These are phyloP conservation scores for Suillus spraguei DNA, from an alignment of 768 basidiomycete genomes.

Conservation along the genomic window DNA sequence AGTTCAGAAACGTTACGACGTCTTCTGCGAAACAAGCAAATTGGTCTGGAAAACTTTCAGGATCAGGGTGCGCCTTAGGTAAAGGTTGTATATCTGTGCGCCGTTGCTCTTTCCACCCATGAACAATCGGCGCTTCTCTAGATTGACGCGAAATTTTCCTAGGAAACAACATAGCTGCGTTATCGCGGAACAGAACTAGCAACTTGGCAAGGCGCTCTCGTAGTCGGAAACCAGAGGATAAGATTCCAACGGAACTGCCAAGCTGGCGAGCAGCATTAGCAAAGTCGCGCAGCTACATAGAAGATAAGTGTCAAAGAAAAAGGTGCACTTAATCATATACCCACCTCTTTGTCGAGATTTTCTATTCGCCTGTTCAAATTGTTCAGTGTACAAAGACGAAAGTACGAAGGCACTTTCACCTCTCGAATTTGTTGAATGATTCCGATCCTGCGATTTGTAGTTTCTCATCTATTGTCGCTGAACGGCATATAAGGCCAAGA, in stretches of 20 bases:
- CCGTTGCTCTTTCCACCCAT: conserved; percentile 35
- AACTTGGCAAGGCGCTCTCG: conserved; percentile 54
- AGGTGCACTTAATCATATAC: conserved; percentile 6
- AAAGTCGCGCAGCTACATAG: conserved; percentile 48
- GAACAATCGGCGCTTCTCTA: conserved; percentile 39
- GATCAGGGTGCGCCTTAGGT: conserved; percentile 42
- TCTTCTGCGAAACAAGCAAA: conserved; percentile 49
- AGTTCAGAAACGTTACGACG: conserved; percentile 54
- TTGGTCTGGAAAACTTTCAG: conserved; percentile 50
- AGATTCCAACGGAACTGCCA: conserved; percentile 57
- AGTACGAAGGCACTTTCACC: conserved; percentile 31
- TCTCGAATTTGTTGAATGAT: conserved; percentile 50
- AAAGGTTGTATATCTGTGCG: conserved; percentile 34
- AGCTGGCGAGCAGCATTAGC: conserved; percentile 59
- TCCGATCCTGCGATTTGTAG: conserved; percentile 52
- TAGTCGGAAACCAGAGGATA: conserved; percentile 54
- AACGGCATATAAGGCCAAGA: conserved; percentile 20
- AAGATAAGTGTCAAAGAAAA: conserved; percentile 16
- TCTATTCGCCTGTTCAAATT: conserved; percentile 42
- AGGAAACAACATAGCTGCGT: conserved; percentile 56
- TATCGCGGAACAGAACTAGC: conserved; percentile 53
- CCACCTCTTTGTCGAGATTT: conserved; percentile 50
- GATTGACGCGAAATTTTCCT: conserved; percentile 44
- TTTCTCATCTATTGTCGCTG: conserved; percentile 52
- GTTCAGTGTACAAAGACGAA: conserved; percentile 13